These are phyloP conservation scores for Saccharomyces hybrid DNA, from an alignment of 1,139 yeast genomes.

Conservation along the genomic window DNA sequence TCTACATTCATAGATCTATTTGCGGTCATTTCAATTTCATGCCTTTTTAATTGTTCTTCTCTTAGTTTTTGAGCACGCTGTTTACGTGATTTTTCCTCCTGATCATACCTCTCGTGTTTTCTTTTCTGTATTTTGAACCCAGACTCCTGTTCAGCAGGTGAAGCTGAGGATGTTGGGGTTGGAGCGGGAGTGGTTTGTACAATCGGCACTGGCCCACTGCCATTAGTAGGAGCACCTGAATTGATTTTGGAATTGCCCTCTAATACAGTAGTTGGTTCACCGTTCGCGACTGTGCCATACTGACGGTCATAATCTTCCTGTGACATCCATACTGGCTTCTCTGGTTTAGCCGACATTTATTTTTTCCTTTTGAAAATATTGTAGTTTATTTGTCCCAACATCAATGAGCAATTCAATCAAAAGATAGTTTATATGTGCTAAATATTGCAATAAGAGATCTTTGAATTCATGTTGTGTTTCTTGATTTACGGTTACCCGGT, in stretches of 20 bases:
- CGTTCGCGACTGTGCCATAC: constrained; percentile 14
- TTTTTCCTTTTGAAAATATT: too few species aligned
- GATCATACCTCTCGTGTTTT: constrained; percentile 27
- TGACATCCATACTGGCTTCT: constrained; percentile 35
- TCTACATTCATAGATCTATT: constrained; percentile 33
- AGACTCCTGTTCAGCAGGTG: constrained; percentile 1
- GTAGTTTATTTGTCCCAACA: background rate
- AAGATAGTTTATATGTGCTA: background rate
- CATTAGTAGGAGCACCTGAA: background rate
- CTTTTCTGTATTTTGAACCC: constrained; percentile 21
- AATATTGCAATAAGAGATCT: background rate
- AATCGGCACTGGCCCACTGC: constrained; percentile 4
- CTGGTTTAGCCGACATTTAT: constrained; percentile 20
- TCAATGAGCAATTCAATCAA: background rate
- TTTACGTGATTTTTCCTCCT: constrained; percentile 25
- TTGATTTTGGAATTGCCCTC: constrained; percentile 4
- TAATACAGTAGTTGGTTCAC: constrained; percentile 7
- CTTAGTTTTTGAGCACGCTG: constrained; percentile 26
- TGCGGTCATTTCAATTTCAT: constrained; percentile 31
- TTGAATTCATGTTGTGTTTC: background rate
- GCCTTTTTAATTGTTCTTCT: constrained; percentile 31
- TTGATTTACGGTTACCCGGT: background rate
- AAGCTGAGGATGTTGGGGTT: constrained; percentile 2
- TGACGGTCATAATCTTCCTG: constrained; percentile 33
- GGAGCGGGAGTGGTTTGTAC: constrained; percentile 4